These are phyloP conservation scores for Diddensiella transvaalensis DNA, from an alignment of 805 yeast species.

Conservation along the genomic window DNA sequence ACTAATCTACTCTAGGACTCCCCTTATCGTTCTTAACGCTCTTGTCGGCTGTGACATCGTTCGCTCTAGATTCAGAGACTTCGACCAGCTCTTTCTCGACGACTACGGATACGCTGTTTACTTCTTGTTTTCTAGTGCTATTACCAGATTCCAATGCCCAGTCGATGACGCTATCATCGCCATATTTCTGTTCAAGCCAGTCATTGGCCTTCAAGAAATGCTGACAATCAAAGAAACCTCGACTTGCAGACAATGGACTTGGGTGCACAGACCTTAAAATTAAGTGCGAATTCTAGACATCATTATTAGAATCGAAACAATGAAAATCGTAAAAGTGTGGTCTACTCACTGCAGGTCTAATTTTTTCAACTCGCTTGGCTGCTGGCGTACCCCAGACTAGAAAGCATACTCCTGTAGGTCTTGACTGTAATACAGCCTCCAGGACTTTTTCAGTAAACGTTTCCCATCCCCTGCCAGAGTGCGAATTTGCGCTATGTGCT, in stretches of 20 bases:
- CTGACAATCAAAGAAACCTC: slow-evolving; percentile 75
- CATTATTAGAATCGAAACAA: background rate
- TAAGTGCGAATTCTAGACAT: slow-evolving; percentile 28
- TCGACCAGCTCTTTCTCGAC: no score
- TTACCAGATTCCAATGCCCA: slow-evolving; percentile 49
- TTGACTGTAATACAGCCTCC: slow-evolving; percentile 40
- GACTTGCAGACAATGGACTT: slow-evolving; percentile 84
- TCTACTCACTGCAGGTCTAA: slow-evolving; percentile 27
- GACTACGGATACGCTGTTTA: no score
- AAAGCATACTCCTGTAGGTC: slow-evolving; percentile 57
- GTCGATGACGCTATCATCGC: slow-evolving; percentile 49
- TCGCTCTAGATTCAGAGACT: background rate
- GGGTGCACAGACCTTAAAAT: slow-evolving; percentile 85
- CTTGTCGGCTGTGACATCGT: background rate
- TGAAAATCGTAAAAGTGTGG: background rate
- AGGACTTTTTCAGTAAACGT: slow-evolving; percentile 74
- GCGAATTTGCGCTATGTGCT: slow-evolving; percentile 92
- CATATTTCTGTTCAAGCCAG: slow-evolving; percentile 57
- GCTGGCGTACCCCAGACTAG: slow-evolving; percentile 85
- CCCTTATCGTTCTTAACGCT: background rate
- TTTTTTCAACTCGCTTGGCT: slow-evolving; percentile 50
- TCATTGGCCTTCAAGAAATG: slow-evolving; percentile 76
- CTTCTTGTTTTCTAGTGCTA: background rate
- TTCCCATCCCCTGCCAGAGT: slow-evolving; percentile 91
- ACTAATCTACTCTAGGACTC: slow-evolving; percentile 3